Conservation (phyloP, 2,329 filamentous ascomycete species). For the Hymenoscyphus infarciens region DNA sequence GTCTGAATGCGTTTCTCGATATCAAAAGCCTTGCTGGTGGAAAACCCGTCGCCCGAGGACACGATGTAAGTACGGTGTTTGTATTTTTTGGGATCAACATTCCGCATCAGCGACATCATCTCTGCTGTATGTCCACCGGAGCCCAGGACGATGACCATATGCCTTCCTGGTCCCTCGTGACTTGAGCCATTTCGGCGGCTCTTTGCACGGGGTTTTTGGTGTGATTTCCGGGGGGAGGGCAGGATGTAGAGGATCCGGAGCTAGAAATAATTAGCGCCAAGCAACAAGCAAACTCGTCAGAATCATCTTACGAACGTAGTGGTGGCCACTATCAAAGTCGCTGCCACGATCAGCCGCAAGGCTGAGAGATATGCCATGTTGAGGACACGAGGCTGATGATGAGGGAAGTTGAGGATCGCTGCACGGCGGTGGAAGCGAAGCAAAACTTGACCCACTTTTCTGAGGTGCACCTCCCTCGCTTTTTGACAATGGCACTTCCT, state of each 20-base stretch:
- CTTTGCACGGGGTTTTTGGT: conserved; percentile 8
- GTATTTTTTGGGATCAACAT: conserved; percentile 47
- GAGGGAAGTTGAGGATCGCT: neutral
- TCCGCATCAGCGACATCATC: conserved; percentile 80
- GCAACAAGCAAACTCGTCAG: neutral
- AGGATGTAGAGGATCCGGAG: conserved; percentile 33
- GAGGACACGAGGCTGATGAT: conserved; percentile 24
- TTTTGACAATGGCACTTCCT: neutral
- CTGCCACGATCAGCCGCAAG: conserved; percentile 26
- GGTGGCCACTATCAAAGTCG: conserved; percentile 24
- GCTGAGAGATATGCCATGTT: conserved; percentile 28
- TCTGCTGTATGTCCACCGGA: conserved; percentile 94
- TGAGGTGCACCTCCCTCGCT: neutral
- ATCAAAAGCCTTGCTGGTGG: conserved; percentile 56
- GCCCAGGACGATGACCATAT: conserved; percentile 79
- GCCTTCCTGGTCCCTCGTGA: conserved; percentile 40
- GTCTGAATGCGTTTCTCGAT: conserved; percentile 52
- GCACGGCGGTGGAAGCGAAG: neutral
- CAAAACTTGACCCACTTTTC: neutral
- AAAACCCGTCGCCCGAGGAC: conserved; percentile 72
- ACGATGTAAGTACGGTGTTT: conserved; percentile 74
- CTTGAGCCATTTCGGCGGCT: conserved; percentile 12
- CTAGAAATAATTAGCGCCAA: conserved; percentile 19
- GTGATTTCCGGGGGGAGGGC: conserved; percentile 18
- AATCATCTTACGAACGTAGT: conserved; percentile 27